Conservation (phyloP, 305 asterid species). For the Solanum hybrid region DNA sequence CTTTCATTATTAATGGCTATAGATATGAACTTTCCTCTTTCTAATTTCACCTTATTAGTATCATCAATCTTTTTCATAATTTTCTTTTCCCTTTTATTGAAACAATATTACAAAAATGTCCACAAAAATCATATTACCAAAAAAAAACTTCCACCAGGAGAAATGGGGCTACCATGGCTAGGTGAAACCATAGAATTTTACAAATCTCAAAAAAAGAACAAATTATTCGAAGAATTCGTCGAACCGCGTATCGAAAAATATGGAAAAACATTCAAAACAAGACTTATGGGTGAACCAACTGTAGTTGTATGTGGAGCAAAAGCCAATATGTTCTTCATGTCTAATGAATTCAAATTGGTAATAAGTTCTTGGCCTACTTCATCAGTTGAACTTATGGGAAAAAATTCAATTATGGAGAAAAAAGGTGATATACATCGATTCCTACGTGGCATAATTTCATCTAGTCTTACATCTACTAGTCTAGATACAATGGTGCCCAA, state of each 20-base stretch:
- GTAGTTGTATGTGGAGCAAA: slow-evolving; percentile 71
- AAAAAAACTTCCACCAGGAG: slow-evolving; percentile 63
- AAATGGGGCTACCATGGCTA: slow-evolving; percentile 64
- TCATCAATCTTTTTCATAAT: slow-evolving; percentile 16
- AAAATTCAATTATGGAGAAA: slow-evolving; percentile 76
- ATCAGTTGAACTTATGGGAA: slow-evolving; percentile 77
- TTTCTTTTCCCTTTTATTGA: slow-evolving; percentile 16
- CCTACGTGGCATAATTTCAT: slow-evolving; percentile 61
- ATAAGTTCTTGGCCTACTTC: slow-evolving; percentile 94
- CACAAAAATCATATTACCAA: slow-evolving; percentile 10
- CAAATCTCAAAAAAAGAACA: slow-evolving; percentile 61
- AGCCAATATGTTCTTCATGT: slow-evolving; percentile 65
- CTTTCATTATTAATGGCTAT: slow-evolving; percentile 23
- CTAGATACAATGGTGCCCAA: slow-evolving; percentile 53
- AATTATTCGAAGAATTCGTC: slow-evolving; percentile 52
- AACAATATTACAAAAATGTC: slow-evolving; percentile 6
- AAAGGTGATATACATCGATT: slow-evolving; percentile 65
- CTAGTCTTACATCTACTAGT: slow-evolving; percentile 41
- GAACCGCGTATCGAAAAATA: slow-evolving; percentile 41
- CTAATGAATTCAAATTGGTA: slow-evolving; percentile 73
- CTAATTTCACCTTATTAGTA: slow-evolving; percentile 12
- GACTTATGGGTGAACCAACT: slow-evolving; percentile 64
- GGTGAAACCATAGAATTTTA: slow-evolving; percentile 72
- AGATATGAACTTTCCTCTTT: slow-evolving; percentile 16
- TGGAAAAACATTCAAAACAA: slow-evolving; percentile 66